phyloP scores from a whole-genome alignment of 2,329 filamentous ascomycete species.

The Stagonosporopsis cucurbitacearum region DNA sequence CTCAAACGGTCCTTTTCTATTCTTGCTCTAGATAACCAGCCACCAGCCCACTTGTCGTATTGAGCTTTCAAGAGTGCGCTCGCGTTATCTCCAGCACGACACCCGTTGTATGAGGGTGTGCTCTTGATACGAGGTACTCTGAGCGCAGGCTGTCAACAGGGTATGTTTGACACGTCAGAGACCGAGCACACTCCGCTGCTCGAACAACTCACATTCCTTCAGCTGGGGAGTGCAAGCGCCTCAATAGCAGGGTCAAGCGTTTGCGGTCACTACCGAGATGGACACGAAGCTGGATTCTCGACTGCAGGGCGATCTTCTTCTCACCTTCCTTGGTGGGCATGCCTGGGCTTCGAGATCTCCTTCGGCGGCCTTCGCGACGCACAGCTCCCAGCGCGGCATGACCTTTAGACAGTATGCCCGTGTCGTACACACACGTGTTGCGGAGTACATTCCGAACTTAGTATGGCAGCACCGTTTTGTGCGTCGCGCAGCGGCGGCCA shows the following conservation, averaged over 20 bases:
- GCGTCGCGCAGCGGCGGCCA: background rate
- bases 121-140: background rate
- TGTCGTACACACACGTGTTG: conserved; percentile 13
- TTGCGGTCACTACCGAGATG: background rate
- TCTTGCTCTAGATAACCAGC: conserved; percentile 12
- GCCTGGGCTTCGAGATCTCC: background rate
- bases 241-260: background rate
- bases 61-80: background rate
- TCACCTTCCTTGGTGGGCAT: background rate
- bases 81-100: conserved; percentile 2
- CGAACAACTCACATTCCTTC: background rate
- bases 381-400: background rate
- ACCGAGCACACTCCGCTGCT: background rate
- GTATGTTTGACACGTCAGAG: conserved; percentile 12
- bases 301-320: background rate
- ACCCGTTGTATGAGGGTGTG: conserved; percentile 2
- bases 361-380: background rate
- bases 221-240: background rate
- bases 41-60: conserved; percentile 6
- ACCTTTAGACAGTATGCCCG: background rate
- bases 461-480: conserved; percentile 7
- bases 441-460: conserved; percentile 4
- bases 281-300: background rate
- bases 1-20: conserved; percentile 12
- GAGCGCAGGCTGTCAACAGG: background rate